Evolutionary conservation across 139 green algal genomes (phyloP), one percentile per base, ranked within the genome.

Genomic region (Picochlorum costavermella): DNA sequence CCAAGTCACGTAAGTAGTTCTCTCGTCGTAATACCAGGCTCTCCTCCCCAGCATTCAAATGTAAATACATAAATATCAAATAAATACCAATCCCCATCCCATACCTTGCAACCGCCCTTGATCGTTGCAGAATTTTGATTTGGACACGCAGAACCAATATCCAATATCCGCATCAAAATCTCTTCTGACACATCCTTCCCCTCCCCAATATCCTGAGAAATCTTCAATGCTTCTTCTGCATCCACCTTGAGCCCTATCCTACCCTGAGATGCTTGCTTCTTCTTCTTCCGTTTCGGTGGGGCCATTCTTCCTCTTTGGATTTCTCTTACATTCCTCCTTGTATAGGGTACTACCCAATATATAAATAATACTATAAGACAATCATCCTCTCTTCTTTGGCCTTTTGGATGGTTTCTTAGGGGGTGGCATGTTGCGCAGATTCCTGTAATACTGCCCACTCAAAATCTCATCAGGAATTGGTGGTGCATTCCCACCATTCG

Each of bases 351-450:
- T 49, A 49, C 12, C 10, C 12, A 17, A 49, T 49, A 49, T 53
- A 53, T 9, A 53, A 23, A 23, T 53, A 53, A 26, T 53, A 53
- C 46, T 26, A 53, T 25, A 23, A 2, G 46, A 53, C n/a, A 11
- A 28, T 10, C 20, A 53, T 53, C 46, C n/a, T 2, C 46, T 8
- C 46, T 23, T 55, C 8, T 17, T 29, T 53, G 23, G 43, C 64
- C 64, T 70, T 29, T 64, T 70, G 11, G 64, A 14, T 26, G 64
- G 64, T 20, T 70, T 60, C 23, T 48, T 64, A 16, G 37, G 17
- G 0, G 48, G 9, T 60, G 37, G 12, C 14, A 25, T 46, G 28
- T 29, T 46, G 51, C 51, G 20, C 28, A 23, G 17, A 14, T 50
- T 64, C 26, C 6, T 36, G 14, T 36, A 59, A 30, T 59, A 37